phyloP scores from a whole-genome alignment of 345 rosid genomes.

The Arabis hirsuta region DNA sequence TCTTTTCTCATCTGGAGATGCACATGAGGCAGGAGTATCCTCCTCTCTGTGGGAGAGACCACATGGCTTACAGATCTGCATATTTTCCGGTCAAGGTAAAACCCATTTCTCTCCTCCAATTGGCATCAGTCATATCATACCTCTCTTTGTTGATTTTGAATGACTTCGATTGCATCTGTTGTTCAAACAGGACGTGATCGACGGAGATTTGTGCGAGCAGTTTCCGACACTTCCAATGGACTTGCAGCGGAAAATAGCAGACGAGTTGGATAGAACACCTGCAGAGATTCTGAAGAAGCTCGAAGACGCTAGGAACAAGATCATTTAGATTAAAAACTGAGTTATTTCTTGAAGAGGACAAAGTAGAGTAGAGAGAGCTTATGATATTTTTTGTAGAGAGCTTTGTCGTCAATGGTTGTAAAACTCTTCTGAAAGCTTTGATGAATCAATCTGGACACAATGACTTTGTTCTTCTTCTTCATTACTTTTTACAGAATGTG shows the following conservation, averaged over 20 bases:
- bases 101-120: not conserved
- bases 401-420: slow-evolving; percentile 5
- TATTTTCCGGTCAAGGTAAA: slow-evolving; percentile 95
- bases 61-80: slow-evolving; percentile 91
- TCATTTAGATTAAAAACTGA: slow-evolving; percentile 45
- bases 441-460: too few relatives aligned
- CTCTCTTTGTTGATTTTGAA: not conserved
- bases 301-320: slow-evolving; percentile 87
- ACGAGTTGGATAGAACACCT: slow-evolving; percentile 93
- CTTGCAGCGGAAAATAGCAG: slow-evolving; percentile 88
- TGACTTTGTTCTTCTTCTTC: too few relatives aligned
- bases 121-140: not conserved
- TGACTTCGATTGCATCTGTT: slow-evolving; percentile 7
- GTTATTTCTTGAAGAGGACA: slow-evolving; percentile 44
- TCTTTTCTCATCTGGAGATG: slow-evolving; percentile 98
- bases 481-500: too few relatives aligned
- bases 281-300: slow-evolving; percentile 98
- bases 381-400: not conserved
- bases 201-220: slow-evolving; percentile 98
- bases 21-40: slow-evolving; percentile 96
- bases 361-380: slow-evolving; percentile 7
- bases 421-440: not conserved
- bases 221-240: slow-evolving; percentile 89
- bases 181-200: slow-evolving; percentile 84
- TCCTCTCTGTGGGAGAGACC: slow-evolving; percentile 66